Percentiles rank a stretch among this genome's conserved stretches.
Evolutionary conservation across 2,329 filamentous ascomycete species (phyloP).

Genomic region (Verticillium alfalfae): DNA sequence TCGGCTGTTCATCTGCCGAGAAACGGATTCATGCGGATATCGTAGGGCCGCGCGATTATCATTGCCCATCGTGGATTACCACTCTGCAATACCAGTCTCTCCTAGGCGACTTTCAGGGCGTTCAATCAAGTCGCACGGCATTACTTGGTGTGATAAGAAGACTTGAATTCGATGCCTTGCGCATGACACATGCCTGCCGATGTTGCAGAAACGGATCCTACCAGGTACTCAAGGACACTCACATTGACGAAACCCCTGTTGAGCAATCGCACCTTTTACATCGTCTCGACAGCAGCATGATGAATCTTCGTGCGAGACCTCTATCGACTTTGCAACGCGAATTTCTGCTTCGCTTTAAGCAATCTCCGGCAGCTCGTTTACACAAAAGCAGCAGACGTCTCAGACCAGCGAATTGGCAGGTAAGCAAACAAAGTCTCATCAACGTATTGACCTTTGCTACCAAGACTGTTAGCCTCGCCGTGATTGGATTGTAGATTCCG

Average conservation of each 20-base stretch:
- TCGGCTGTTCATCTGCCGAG: too few relatives aligned
- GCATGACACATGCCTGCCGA: not conserved
- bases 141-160: not conserved
- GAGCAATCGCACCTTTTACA: not conserved
- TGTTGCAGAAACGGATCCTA: not conserved
- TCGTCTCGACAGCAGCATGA: not conserved
- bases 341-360: too few relatives aligned
- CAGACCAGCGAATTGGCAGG: too few relatives aligned
- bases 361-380: too few relatives aligned
- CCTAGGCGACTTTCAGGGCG: not conserved
- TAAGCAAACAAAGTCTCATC: too few relatives aligned
- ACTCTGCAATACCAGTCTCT: not conserved
- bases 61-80: too few relatives aligned
- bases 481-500: too few relatives aligned
- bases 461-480: too few relatives aligned
- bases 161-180: not conserved
- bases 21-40: too few relatives aligned
- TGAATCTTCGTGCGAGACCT: not conserved
- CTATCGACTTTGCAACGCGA: not conserved
- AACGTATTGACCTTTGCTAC: too few relatives aligned
- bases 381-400: too few relatives aligned
- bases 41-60: too few relatives aligned
- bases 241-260: not conserved
- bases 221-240: not conserved
- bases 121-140: not conserved